A percentile compares a stretch with the other conserved stretches of the same genome.
phyloP scores from a whole-genome alignment of 108 stramenopile species.

The Fistulifera solaris region DNA sequence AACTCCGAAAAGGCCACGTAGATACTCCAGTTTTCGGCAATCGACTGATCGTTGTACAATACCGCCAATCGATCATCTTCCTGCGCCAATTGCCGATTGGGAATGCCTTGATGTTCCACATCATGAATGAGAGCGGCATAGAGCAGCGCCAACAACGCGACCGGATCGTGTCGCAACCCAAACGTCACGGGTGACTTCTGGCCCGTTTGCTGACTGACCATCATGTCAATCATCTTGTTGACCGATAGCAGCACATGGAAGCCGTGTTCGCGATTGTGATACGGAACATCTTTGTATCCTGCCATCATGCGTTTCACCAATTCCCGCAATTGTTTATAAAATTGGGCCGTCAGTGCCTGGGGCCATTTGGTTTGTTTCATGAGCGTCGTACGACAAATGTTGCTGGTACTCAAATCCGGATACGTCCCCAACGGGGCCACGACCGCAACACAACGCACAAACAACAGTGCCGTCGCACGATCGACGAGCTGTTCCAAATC shows the following conservation, averaged over 20 bases:
- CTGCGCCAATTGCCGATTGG: constrained; percentile 44
- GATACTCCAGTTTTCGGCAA: constrained; percentile 59
- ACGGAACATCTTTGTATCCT: constrained; percentile 34
- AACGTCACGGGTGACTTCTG: constrained; percentile 18
- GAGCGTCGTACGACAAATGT: constrained; percentile 23
- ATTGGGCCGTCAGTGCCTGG: constrained; percentile 10
- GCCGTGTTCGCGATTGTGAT: constrained; percentile 63
- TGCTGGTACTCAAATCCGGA: constrained; percentile 28
- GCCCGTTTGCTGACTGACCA: constrained; percentile 22
- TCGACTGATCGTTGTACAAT: constrained; percentile 70
- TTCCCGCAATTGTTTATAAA: constrained; percentile 29
- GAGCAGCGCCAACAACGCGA: constrained; percentile 42
- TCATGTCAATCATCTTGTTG: constrained; percentile 69
- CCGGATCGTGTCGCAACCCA: constrained; percentile 60
- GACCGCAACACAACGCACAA: constrained; percentile 54
- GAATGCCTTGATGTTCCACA: constrained; percentile 54
- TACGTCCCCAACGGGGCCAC: constrained; percentile 29
- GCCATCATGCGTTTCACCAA: constrained; percentile 31
- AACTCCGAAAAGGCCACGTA: constrained; percentile 60
- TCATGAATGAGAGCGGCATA: constrained; percentile 76
- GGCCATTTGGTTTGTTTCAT: constrained; percentile 24
- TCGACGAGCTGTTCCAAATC: constrained; percentile 30
- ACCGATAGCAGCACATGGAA: constrained; percentile 59
- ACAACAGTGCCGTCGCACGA: constrained; percentile 47
- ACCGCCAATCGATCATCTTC: constrained; percentile 53